A percentile compares a stretch with the other conserved stretches of the same genome.
phyloP scores from a whole-genome alignment of 2,329 filamentous ascomycete genomes.

The Ascochyta fabae region DNA sequence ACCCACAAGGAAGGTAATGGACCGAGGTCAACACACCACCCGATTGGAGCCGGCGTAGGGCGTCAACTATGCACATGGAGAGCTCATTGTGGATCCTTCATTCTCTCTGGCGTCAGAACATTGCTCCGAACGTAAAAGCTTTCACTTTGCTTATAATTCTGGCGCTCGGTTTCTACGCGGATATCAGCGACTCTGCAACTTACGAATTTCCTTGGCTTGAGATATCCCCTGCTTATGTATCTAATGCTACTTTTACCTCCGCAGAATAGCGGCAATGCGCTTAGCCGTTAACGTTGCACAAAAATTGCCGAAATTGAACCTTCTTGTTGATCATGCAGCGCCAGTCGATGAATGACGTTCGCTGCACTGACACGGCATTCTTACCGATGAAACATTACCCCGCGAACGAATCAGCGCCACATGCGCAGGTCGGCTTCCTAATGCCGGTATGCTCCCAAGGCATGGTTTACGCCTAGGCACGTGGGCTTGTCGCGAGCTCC shows the following conservation, averaged over 20 bases:
- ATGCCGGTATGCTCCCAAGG: neutral
- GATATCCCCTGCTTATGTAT: conserved; percentile 12
- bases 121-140: neutral
- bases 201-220: conserved; percentile 19
- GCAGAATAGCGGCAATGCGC: neutral
- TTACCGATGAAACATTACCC: neutral
- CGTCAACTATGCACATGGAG: no score
- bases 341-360: neutral
- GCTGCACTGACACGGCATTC: neutral
- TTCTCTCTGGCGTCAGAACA: neutral
- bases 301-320: conserved; percentile 1
- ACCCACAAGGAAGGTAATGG: conserved; percentile 7
- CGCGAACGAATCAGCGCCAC: conserved; percentile 5
- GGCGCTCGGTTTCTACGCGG: neutral
- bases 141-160: neutral
- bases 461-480: neutral
- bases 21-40: neutral
- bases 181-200: conserved; percentile 2
- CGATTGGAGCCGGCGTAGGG: neutral
- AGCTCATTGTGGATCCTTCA: neutral
- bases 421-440: neutral
- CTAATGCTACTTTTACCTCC: conserved; percentile 14
- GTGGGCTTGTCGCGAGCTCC: neutral
- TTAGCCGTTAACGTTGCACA: conserved; percentile 2
- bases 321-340: conserved; percentile 3